Evolutionary conservation across 2,329 filamentous ascomycete genomes (phyloP).

Genomic region (Fusarium azukiicola): DNA sequence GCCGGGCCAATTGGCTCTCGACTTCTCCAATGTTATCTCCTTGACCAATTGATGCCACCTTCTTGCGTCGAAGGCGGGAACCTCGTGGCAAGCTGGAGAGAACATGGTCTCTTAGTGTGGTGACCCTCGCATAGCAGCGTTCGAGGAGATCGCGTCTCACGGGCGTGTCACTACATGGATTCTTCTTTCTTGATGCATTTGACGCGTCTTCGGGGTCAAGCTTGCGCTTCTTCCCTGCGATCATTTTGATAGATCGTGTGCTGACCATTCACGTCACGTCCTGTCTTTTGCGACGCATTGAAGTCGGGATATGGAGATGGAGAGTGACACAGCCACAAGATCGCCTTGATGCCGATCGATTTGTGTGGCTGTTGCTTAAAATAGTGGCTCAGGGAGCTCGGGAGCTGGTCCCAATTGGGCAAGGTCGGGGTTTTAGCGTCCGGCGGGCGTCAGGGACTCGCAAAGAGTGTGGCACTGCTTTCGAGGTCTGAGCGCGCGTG

Average conservation of each 20-base stretch:
- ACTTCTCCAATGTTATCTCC: constrained; percentile 51
- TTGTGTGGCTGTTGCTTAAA: constrained; percentile 32
- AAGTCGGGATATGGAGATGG: constrained; percentile 1
- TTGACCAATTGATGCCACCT: constrained; percentile 71
- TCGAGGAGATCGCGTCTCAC: constrained; percentile 82
- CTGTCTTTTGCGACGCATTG: constrained; percentile 8
- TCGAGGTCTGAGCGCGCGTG: constrained; percentile 25
- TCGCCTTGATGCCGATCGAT: constrained; percentile 12
- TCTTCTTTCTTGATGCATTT: constrained; percentile 36
- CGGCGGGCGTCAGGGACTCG: constrained; percentile 33
- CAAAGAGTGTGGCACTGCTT: constrained; percentile 39
- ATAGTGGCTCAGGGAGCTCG: constrained; percentile 31
- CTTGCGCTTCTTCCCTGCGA: constrained; percentile 55
- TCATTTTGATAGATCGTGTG: constrained; percentile 48
- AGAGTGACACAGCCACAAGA: constrained; percentile 27
- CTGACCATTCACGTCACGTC: constrained; percentile 37
- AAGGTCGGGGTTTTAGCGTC: constrained; percentile 7
- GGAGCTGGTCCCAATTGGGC: constrained; percentile 19
- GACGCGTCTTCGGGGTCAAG: constrained; percentile 49
- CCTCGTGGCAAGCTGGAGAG: constrained; percentile 82
- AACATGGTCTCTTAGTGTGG: constrained; percentile 86
- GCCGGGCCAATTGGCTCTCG: constrained; percentile 69
- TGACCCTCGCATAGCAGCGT: constrained; percentile 83
- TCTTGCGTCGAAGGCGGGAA: constrained; percentile 81
- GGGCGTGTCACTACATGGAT: constrained; percentile 39